Evolutionary conservation across 176 grass and related monocot genomes (phyloP).

Genomic region (Juncus effusus): DNA sequence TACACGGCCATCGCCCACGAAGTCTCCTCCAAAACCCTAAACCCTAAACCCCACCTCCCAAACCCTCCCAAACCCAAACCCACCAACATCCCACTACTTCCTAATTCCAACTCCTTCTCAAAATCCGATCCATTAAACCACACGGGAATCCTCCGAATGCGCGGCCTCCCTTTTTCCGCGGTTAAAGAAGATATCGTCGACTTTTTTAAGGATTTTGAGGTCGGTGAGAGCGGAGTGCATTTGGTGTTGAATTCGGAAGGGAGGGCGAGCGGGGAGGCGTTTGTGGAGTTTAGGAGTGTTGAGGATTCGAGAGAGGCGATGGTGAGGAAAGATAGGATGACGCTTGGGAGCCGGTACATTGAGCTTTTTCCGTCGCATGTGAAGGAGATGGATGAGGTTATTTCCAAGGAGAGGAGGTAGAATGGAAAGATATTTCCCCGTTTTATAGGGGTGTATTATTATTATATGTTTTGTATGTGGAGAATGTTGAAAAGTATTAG

Average conservation of each 20-base stretch:
- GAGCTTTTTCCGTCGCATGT: constrained; percentile 31
- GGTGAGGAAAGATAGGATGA: constrained; percentile 43
- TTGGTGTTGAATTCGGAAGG: constrained; percentile 33
- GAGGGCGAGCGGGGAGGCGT: constrained; percentile 38
- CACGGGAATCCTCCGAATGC: constrained; percentile 28
- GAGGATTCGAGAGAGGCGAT: constrained; percentile 38
- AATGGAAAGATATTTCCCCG: too few relatives aligned
- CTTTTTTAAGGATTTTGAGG: constrained; percentile 34
- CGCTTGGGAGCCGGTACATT: constrained; percentile 38
- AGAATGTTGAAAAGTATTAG: too few relatives aligned
- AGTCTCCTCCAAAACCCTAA: constrained; percentile 18
- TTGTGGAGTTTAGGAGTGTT: constrained; percentile 29
- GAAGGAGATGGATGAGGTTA: constrained; percentile 32
- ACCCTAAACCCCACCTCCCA: constrained; percentile 21
- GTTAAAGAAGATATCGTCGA: constrained; percentile 32
- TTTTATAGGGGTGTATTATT: too few relatives aligned
- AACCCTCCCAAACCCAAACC: constrained; percentile 15
- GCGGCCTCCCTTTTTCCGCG: constrained; percentile 43
- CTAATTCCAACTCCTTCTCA: too few relatives aligned
- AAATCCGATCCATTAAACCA: neutral
- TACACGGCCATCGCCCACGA: constrained; percentile 36
- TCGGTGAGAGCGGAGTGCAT: constrained; percentile 27
- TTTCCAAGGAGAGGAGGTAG: neutral
- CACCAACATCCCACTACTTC: neutral
- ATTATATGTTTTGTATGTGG: too few relatives aligned